Evolutionary conservation across 1,139 yeast genomes (phyloP).

Genomic region (Blastobotrys buckinghamii): DNA sequence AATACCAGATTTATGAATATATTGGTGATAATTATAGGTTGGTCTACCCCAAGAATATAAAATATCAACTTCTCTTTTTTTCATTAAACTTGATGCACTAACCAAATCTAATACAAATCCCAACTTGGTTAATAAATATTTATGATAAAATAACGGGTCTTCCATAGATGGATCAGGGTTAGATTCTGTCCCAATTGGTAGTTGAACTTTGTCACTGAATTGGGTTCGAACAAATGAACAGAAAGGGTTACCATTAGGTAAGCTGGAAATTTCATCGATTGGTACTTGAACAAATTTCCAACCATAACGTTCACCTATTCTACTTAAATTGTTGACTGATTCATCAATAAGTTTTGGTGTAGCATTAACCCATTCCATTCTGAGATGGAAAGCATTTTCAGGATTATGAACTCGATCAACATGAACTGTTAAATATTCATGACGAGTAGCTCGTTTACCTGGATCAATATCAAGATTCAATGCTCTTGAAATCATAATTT

Average conservation of each 20-base stretch:
- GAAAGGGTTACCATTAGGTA: conserved; percentile 77
- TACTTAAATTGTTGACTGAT: conserved; percentile 70
- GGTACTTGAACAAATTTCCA: conserved; percentile 87
- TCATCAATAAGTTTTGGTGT: conserved; percentile 89
- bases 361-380: conserved; percentile 89
- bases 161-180: conserved; percentile 20
- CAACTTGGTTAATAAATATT: conserved; percentile 54
- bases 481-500: conserved; percentile 50
- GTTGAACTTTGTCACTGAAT: not conserved
- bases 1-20: conserved; percentile 82
- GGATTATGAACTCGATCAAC: conserved; percentile 92
- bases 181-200: not conserved
- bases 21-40: conserved; percentile 75
- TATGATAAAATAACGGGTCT: conserved; percentile 55
- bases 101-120: conserved; percentile 83
- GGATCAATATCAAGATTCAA: conserved; percentile 77
- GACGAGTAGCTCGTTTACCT: conserved; percentile 59
- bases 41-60: conserved; percentile 92
- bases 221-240: conserved; percentile 66
- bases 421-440: conserved; percentile 77
- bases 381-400: conserved; percentile 85
- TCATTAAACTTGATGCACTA: conserved; percentile 37
- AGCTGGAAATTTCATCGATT: conserved; percentile 74
- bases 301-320: conserved; percentile 83
- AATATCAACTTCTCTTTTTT: conserved; percentile 39